Percentiles rank a stretch among this genome's conserved stretches.
These are phyloP conservation scores for Pleurotus tuoliensis DNA, from an alignment of 768 basidiomycete species.

Conservation along the genomic window DNA sequence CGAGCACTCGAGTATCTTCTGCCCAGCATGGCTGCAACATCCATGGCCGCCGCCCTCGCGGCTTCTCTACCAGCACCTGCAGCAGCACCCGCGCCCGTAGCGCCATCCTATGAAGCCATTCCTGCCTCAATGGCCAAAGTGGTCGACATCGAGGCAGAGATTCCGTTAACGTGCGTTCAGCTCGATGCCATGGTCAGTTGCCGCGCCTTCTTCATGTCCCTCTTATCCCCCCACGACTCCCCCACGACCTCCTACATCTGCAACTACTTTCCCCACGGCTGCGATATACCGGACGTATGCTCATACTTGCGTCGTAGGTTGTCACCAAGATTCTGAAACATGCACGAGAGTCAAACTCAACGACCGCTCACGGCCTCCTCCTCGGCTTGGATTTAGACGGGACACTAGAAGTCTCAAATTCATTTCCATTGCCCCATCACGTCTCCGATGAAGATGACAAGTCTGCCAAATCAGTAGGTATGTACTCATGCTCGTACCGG, in stretches of 20 bases:
- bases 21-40: constrained; percentile 60
- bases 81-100: constrained; percentile 54
- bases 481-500: constrained; percentile 19
- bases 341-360: constrained; percentile 68
- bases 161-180: constrained; percentile 75
- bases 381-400: constrained; percentile 93
- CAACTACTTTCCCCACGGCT: no score
- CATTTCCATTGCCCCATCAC: constrained; percentile 78
- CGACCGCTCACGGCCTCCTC: constrained; percentile 79
- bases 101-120: constrained; percentile 78
- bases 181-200: constrained; percentile 78
- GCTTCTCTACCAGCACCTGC: constrained; percentile 73
- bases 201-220: background rate
- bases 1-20: constrained; percentile 4
- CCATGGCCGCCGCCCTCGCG: constrained; percentile 92
- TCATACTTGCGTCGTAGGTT: constrained; percentile 48
- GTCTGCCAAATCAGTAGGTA: constrained; percentile 70
- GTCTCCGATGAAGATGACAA: constrained; percentile 78
- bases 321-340: constrained; percentile 94
- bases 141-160: constrained; percentile 91
- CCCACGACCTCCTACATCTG: no score
- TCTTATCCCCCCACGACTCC: no score
- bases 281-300: background rate
- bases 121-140: constrained; percentile 91
- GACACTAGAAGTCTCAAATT: constrained; percentile 85